These are phyloP conservation scores for Aspergillus japonicus DNA, from an alignment of 2,329 filamentous ascomycete species.

Conservation along the genomic window DNA sequence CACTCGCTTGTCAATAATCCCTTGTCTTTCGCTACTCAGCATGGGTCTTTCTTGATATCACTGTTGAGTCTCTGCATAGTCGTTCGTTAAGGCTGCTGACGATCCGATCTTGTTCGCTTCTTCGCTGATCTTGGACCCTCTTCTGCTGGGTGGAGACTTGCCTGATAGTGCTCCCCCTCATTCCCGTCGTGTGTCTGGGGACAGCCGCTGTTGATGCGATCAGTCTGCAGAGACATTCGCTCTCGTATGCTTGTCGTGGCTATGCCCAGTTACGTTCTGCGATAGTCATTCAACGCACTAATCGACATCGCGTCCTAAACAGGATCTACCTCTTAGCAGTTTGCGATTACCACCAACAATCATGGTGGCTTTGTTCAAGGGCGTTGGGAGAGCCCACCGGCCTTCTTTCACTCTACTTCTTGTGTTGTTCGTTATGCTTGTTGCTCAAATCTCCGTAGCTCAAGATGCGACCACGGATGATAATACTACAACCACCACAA, in stretches of 20 bases:
- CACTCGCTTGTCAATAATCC: background rate
- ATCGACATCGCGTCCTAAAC: background rate
- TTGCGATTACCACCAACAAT: slow-evolving; percentile 1
- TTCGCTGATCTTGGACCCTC: background rate
- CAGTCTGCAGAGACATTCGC: background rate
- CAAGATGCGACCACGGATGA: slow-evolving; percentile 9
- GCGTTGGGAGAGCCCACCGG: slow-evolving; percentile 15
- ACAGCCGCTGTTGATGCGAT: slow-evolving; percentile 1
- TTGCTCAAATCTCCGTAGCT: slow-evolving; percentile 19
- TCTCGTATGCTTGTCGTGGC: background rate
- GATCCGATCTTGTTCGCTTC: background rate
- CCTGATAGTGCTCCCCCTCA: background rate
- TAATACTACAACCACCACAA: slow-evolving; percentile 8
- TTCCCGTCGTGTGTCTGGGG: slow-evolving; percentile 1
- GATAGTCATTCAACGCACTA: background rate
- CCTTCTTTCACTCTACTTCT: slow-evolving; percentile 18
- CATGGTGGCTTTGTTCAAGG: slow-evolving; percentile 16
- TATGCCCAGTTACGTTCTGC: background rate
- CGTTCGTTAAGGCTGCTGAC: background rate
- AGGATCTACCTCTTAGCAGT: background rate
- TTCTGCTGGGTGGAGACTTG: slow-evolving; percentile 4
- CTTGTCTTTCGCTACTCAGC: background rate
- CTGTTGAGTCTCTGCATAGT: background rate
- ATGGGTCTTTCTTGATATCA: background rate
- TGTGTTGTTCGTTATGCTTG: slow-evolving; percentile 17